Evolutionary conservation across 2,329 filamentous ascomycete genomes (phyloP).

Genomic region (Pseudogymnoascus sp.): DNA sequence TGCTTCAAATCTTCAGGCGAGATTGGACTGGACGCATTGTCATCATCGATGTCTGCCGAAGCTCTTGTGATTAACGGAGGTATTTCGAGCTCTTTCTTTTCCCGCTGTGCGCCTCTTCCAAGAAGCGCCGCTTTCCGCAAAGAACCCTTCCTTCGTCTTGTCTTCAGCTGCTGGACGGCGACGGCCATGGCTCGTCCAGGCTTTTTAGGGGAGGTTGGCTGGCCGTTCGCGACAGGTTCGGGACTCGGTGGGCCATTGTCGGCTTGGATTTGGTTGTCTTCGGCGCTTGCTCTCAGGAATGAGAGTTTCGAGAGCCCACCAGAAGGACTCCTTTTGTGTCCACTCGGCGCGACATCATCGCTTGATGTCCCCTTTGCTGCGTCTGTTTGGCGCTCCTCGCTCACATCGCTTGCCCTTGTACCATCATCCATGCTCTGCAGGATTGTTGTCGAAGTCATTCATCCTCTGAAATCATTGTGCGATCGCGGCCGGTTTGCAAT

Average conservation of each 20-base stretch:
- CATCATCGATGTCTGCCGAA: slow-evolving; percentile 25
- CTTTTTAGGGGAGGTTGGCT: slow-evolving; percentile 26
- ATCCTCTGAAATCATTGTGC: slow-evolving; percentile 10
- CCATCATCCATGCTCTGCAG: slow-evolving; percentile 15
- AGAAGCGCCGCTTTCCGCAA: slow-evolving; percentile 81
- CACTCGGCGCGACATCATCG: slow-evolving; percentile 8
- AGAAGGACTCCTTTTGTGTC: slow-evolving; percentile 29
- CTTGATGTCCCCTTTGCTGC: slow-evolving; percentile 5
- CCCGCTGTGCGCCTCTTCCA: slow-evolving; percentile 62
- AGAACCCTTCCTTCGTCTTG: slow-evolving; percentile 72
- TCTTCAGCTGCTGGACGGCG: slow-evolving; percentile 42
- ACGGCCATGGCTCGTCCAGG: slow-evolving; percentile 30
- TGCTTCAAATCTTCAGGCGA: slow-evolving; percentile 24
- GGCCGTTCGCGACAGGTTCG: slow-evolving; percentile 28
- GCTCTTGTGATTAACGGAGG: slow-evolving; percentile 28
- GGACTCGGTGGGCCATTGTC: slow-evolving; percentile 24
- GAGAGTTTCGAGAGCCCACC: slow-evolving; percentile 63
- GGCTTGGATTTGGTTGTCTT: slow-evolving; percentile 31
- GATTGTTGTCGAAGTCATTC: slow-evolving; percentile 10
- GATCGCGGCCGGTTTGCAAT: not conserved
- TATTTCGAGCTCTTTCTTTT: slow-evolving; percentile 46
- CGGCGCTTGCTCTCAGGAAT: slow-evolving; percentile 52
- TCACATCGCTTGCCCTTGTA: slow-evolving; percentile 6
- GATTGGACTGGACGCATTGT: slow-evolving; percentile 20
- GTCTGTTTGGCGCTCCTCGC: slow-evolving; percentile 11